Conservation (phyloP, 202 grass and related monocot genomes). For the Hordeum pubiflorum region DNA sequence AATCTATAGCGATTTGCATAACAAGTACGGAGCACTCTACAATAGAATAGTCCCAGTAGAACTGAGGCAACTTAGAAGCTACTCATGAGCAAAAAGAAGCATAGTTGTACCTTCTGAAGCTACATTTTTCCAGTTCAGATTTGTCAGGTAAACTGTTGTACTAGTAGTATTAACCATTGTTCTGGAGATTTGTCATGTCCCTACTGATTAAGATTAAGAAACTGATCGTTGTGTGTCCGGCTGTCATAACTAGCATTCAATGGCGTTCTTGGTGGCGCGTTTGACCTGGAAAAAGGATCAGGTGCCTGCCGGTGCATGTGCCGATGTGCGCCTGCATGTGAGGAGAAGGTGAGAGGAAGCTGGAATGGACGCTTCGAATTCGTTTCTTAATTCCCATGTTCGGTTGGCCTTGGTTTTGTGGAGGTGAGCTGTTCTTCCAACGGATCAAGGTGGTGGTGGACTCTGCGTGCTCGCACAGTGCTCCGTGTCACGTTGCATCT, state of each 20-base stretch:
- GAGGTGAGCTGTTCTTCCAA: constrained; percentile 16
- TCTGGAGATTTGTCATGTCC: not conserved
- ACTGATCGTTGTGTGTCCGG: not conserved
- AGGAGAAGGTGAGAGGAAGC: constrained; percentile 27
- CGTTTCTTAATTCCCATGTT: not conserved
- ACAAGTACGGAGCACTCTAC: not conserved
- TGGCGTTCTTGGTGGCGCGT: not conserved
- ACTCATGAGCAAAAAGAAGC: constrained; percentile 17
- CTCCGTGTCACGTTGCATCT: not conserved
- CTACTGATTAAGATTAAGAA: not conserved
- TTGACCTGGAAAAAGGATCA: constrained; percentile 29
- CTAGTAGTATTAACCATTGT: not conserved
- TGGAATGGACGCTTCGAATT: constrained; percentile 1
- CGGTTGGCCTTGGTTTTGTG: not conserved
- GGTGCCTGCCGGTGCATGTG: not conserved
- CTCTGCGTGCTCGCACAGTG: not conserved
- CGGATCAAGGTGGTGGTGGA: not conserved
- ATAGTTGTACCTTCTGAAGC: not conserved
- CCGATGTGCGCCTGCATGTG: constrained; percentile 12
- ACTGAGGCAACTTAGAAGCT: constrained; percentile 35
- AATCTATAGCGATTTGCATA: constrained; percentile 7
- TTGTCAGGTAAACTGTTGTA: not conserved
- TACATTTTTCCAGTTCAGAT: not conserved
- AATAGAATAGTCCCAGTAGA: not conserved
- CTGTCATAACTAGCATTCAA: constrained; percentile 13